Evolutionary conservation across 2,329 filamentous ascomycete species (phyloP), one percentile per base, ranked within the genome.

Genomic region (Curvularia eragrostidis): DNA sequence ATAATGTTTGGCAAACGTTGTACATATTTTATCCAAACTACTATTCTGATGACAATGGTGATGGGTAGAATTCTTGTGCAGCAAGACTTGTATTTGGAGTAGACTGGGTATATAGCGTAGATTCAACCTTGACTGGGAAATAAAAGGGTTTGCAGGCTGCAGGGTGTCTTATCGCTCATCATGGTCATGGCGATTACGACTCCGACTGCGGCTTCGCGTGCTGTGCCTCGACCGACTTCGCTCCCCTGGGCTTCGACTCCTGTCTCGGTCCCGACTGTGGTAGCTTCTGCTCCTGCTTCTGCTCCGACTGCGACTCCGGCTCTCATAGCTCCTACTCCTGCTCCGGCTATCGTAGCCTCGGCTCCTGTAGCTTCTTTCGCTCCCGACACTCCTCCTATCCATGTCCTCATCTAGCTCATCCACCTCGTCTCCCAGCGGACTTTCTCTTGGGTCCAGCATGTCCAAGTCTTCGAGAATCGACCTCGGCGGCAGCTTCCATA

Each of bases 401-500:
- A 61, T 47, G 0, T 69, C 65, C 12, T 65, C 63, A 28, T 70
- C 66, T 28, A 70, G 72, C 62, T 88, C 88, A 65, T 94, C 91
- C 54, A 94, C 82, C 67, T 83, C 81, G 65, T 93, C 91, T 1
- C 90, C 91, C 58, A 98, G 77, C 34, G 92, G 88, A 76, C 93
- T 97, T 34, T 91, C 85, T 64, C 94, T 85, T 48, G 93, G 90
- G 72, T 97, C 94, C 70, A 99, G 72, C 69, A 93, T 78, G 65
- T 96, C 95, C 75, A 96, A 73, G 75, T 99, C 95, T 79, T 99
- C 95, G 63, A 99, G 75, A 50, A 91, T 84, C 64, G 90, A 87
- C 67, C 95, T 83, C 58, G 87, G 87, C 3, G 93, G 91, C 83
- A 99, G 85, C 80, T 97, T 96, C 88, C 92, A 96, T 67, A 99